These are phyloP conservation scores for Metschnikowia dekortorum DNA, from an alignment of 805 yeast species.

Conservation along the genomic window DNA sequence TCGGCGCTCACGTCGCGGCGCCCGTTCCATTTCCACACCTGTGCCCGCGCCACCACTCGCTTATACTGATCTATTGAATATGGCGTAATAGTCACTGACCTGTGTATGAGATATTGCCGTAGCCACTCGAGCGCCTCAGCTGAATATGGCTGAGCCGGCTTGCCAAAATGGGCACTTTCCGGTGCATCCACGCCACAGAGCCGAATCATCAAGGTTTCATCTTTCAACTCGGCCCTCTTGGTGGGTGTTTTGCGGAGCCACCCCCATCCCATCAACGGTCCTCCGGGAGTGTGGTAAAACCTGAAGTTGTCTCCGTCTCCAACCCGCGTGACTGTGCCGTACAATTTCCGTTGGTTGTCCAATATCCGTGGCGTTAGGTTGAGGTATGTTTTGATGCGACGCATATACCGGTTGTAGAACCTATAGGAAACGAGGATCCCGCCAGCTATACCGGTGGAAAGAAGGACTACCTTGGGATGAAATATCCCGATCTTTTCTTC, in stretches of 20 bases:
- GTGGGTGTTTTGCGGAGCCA: slow-evolving; percentile 73
- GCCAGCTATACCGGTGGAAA: slow-evolving; percentile 32
- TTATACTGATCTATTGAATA: slow-evolving; percentile 82
- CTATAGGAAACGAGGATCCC: slow-evolving; percentile 25
- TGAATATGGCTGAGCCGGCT: slow-evolving; percentile 83
- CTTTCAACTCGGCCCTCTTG: slow-evolving; percentile 43
- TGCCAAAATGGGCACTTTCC: slow-evolving; percentile 90
- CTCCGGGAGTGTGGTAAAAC: slow-evolving; percentile 92
- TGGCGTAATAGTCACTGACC: slow-evolving; percentile 70
- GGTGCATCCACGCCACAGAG: slow-evolving; percentile 97
- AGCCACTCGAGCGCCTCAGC: slow-evolving; percentile 85
- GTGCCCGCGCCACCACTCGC: slow-evolving; percentile 78
- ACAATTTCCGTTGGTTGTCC: slow-evolving; percentile 24
- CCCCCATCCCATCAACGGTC: slow-evolving; percentile 85
- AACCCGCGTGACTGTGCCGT: slow-evolving; percentile 80
- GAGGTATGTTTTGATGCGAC: slow-evolving; percentile 32
- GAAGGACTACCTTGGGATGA: slow-evolving; percentile 37
- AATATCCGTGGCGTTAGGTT: slow-evolving; percentile 35
- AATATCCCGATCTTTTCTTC: slow-evolving; percentile 15
- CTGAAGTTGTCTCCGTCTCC: slow-evolving; percentile 97
- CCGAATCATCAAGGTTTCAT: slow-evolving; percentile 73
- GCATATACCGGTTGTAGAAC: slow-evolving; percentile 31
- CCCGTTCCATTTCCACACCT: slow-evolving; percentile 54
- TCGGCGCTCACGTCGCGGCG: slow-evolving; percentile 78
- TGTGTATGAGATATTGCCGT: slow-evolving; percentile 57